Conservation (phyloP, 225 moss, liverwort and hornwort genomes). For the Polytrichum commune region DNA sequence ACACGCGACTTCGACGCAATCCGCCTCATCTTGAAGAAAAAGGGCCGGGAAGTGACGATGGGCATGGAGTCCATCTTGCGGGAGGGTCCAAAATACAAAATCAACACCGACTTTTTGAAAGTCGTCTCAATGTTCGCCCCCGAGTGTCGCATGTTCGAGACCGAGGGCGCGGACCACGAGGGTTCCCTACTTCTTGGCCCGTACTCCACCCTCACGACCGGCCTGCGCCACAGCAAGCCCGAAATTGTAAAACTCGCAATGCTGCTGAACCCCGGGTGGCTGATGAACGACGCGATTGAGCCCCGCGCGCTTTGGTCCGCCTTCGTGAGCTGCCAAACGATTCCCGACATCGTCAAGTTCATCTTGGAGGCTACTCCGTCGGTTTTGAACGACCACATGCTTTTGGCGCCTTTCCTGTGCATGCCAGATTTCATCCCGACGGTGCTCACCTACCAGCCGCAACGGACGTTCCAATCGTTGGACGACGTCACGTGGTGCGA, state of each 20-base stretch:
- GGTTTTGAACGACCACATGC: background rate
- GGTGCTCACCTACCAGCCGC: background rate
- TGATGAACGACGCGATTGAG: background rate
- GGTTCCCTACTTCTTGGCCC: background rate
- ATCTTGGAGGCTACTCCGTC: background rate
- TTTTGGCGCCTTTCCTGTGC: background rate
- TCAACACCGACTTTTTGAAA: background rate
- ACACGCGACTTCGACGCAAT: too few relatives aligned
- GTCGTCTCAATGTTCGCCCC: background rate
- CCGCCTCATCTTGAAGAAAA: background rate
- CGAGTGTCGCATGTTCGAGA: background rate
- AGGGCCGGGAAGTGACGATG: background rate
- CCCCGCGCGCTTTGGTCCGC: background rate
- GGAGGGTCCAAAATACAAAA: constrained; percentile 2
- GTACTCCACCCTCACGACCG: background rate
- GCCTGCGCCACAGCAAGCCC: background rate
- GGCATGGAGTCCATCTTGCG: constrained; percentile 3
- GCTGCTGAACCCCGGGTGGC: background rate
- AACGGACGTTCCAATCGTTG: background rate
- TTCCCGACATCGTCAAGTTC: background rate
- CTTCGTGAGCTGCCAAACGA: background rate
- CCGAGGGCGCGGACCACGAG: background rate
- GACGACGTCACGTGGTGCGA: background rate
- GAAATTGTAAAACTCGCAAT: background rate
- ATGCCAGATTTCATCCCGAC: background rate